Conservation (phyloP, 192 early-diverging fungal genomes). For the Coemansia erecta region DNA sequence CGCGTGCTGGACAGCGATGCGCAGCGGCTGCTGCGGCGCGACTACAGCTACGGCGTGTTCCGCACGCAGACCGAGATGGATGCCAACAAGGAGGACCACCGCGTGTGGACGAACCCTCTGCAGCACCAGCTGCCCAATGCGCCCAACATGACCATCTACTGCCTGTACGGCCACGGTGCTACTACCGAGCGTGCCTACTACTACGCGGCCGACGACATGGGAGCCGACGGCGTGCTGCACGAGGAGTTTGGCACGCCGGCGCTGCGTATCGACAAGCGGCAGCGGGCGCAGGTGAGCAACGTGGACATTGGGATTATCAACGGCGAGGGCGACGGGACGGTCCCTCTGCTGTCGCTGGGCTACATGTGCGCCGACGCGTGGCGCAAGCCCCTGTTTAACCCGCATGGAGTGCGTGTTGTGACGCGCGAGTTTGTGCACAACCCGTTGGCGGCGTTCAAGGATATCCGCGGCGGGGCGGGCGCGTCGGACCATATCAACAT, state of each 20-base stretch:
- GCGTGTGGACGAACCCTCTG: slow-evolving; percentile 78
- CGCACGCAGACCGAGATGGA: slow-evolving; percentile 61
- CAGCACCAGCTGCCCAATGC: slow-evolving; percentile 69
- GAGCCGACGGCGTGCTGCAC: slow-evolving; percentile 10
- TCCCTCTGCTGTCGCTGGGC: slow-evolving; percentile 79
- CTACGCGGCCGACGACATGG: slow-evolving; percentile 54
- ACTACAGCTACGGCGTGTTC: slow-evolving; percentile 69
- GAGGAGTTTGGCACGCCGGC: slow-evolving; percentile 26
- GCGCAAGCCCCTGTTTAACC: slow-evolving; percentile 80
- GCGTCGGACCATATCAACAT: slow-evolving; percentile 88
- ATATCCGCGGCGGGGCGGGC: slow-evolving; percentile 70
- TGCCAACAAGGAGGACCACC: slow-evolving; percentile 56
- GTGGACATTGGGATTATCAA: slow-evolving; percentile 62
- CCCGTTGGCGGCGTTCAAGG: slow-evolving; percentile 55
- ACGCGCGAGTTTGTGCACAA: slow-evolving; percentile 70
- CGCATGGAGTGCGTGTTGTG: slow-evolving; percentile 65
- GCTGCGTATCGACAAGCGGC: slow-evolving; percentile 32
- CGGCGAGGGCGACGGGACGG: slow-evolving; percentile 84
- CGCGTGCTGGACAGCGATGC: slow-evolving; percentile 54
- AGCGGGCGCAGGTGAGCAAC: slow-evolving; percentile 44
- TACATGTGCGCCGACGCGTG: slow-evolving; percentile 88
- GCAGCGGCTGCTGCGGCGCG: slow-evolving; percentile 51
- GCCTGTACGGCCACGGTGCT: slow-evolving; percentile 78
- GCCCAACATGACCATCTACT: slow-evolving; percentile 75
- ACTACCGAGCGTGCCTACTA: slow-evolving; percentile 82